Conservation (phyloP, 2,329 filamentous ascomycete genomes). For the Aspergillus nomiae region DNA sequence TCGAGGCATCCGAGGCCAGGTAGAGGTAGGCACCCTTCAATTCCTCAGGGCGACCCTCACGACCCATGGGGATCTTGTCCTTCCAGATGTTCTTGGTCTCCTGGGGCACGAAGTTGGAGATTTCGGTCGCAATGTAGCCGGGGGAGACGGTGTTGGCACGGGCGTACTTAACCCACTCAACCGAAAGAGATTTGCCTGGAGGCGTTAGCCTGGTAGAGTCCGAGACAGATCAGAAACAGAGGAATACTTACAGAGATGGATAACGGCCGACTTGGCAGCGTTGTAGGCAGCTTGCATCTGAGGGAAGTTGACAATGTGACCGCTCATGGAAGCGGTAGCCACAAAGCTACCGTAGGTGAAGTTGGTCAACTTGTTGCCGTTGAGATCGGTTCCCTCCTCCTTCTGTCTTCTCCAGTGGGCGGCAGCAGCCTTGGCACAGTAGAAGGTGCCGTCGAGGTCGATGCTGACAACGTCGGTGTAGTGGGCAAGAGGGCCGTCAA, state of each 20-base stretch:
- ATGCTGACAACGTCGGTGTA: conserved; percentile 69
- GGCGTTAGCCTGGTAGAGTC: conserved; percentile 43
- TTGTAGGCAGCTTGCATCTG: conserved; percentile 76
- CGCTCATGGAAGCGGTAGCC: conserved; percentile 76
- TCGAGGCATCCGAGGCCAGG: conserved; percentile 78
- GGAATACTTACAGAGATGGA: conserved; percentile 47
- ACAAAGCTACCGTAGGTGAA: conserved; percentile 71
- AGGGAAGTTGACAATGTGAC: conserved; percentile 75
- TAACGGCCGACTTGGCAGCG: conserved; percentile 66
- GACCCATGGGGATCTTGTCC: conserved; percentile 77
- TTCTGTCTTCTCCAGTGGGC: conserved; percentile 71
- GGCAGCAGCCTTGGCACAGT: conserved; percentile 71
- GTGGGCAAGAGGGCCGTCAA: conserved; percentile 65
- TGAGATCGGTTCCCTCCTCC: conserved; percentile 63
- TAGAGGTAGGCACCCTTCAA: conserved; percentile 83
- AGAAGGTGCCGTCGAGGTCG: conserved; percentile 77
- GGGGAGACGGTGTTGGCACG: conserved; percentile 72
- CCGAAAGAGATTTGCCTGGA: conserved; percentile 67
- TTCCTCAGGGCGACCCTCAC: conserved; percentile 72
- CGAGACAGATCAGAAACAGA: no score
- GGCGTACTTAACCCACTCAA: conserved; percentile 77
- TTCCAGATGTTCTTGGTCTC: conserved; percentile 74
- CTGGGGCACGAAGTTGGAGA: conserved; percentile 64
- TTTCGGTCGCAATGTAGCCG: conserved; percentile 75
- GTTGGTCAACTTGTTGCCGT: conserved; percentile 63